phyloP scores from a whole-genome alignment of 1,284 basidiomycete genomes.

The Marasmius fiardii region DNA sequence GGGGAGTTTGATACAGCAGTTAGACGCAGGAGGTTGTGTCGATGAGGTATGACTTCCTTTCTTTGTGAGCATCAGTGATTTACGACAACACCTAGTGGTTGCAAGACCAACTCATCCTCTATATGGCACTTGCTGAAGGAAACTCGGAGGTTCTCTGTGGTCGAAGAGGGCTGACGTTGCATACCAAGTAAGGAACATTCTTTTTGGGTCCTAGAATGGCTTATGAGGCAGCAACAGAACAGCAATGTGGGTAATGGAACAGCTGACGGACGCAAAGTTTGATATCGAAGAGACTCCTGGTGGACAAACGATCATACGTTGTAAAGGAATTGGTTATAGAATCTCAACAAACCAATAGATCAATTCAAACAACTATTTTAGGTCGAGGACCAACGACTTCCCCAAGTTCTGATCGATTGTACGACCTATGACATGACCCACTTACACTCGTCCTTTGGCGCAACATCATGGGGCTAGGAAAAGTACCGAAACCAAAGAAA shows the following conservation, averaged over 20 bases:
- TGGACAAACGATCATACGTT: constrained; percentile 40
- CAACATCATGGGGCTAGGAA: no score
- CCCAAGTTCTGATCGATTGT: no score
- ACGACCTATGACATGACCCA: no score
- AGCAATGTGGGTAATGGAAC: constrained; percentile 68
- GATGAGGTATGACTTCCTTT: constrained; percentile 48
- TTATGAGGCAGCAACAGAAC: constrained; percentile 39
- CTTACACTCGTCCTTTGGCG: no score
- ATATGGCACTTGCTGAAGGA: constrained; percentile 67
- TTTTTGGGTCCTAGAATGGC: neutral
- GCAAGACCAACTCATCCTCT: constrained; percentile 73
- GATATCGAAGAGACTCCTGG: constrained; percentile 32
- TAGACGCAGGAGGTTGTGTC: constrained; percentile 61
- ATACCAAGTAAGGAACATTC: constrained; percentile 49
- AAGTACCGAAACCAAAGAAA: no score
- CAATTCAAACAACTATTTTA: no score
- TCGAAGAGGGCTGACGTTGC: constrained; percentile 54
- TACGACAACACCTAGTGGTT: constrained; percentile 26
- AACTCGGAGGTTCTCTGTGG: constrained; percentile 49
- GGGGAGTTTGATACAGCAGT: constrained; percentile 46
- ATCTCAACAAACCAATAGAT: neutral
- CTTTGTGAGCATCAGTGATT: neutral
- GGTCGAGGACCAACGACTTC: no score
- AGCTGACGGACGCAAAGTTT: constrained; percentile 63
- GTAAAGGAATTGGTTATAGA: constrained; percentile 53